phyloP scores from a whole-genome alignment of 2,329 filamentous ascomycete species.

The Aspergillus spinulosporus region DNA sequence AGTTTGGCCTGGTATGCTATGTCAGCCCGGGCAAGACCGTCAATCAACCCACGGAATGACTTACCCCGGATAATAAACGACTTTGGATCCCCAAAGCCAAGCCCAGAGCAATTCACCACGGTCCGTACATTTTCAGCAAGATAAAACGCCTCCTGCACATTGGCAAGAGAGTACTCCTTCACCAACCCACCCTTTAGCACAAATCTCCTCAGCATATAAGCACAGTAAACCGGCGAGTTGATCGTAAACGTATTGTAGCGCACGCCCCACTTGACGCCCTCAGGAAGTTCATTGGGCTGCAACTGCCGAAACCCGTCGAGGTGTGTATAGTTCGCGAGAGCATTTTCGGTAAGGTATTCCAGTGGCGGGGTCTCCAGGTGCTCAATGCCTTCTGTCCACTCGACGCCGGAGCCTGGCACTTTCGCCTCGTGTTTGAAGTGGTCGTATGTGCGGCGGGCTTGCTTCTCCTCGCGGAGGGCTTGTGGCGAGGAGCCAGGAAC shows the following conservation, averaged over 20 bases:
- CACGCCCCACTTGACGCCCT: constrained; percentile 43
- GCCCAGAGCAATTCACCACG: constrained; percentile 49
- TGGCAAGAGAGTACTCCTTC: constrained; percentile 29
- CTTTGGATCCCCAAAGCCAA: constrained; percentile 45
- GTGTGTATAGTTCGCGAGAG: constrained; percentile 33
- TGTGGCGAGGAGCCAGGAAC: constrained; percentile 43
- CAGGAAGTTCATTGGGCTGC: constrained; percentile 30
- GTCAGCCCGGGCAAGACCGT: neutral
- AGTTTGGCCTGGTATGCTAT: constrained; percentile 42
- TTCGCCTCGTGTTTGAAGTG: constrained; percentile 37
- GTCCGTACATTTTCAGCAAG: constrained; percentile 35
- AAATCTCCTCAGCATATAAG: constrained; percentile 44
- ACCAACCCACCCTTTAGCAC: constrained; percentile 40
- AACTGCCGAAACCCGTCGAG: constrained; percentile 40
- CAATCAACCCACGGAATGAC: neutral
- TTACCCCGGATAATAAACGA: constrained; percentile 47
- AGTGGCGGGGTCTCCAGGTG: constrained; percentile 42
- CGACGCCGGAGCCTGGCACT: constrained; percentile 40
- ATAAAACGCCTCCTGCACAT: constrained; percentile 41
- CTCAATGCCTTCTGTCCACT: constrained; percentile 43
- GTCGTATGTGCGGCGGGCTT: constrained; percentile 42
- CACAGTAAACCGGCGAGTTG: constrained; percentile 48
- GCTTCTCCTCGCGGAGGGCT: constrained; percentile 35
- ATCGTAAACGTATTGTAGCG: constrained; percentile 45
- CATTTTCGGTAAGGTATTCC: constrained; percentile 35